Evolutionary conservation across 495 filamentous ascomycete species (phyloP).

Genomic region (Podospora anserina): DNA sequence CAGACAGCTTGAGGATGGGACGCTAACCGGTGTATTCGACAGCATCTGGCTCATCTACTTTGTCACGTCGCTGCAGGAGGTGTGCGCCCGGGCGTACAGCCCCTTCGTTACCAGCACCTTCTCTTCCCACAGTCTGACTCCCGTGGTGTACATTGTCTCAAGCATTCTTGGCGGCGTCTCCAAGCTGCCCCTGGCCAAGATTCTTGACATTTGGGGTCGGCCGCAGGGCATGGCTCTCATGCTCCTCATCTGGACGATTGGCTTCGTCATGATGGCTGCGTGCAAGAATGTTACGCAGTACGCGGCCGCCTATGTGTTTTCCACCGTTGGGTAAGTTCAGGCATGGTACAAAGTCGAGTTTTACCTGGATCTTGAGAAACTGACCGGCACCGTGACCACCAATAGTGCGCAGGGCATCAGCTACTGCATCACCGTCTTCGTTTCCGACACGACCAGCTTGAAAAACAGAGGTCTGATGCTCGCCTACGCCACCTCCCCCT

Average conservation of each 20-base stretch:
- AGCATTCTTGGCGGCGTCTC: slow-evolving; percentile 59
- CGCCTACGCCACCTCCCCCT: slow-evolving; percentile 59
- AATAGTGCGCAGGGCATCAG: slow-evolving; percentile 50
- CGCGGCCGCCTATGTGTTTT: slow-evolving; percentile 52
- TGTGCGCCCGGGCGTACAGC: slow-evolving; percentile 38
- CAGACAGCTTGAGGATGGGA: neutral
- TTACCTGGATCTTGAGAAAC: neutral
- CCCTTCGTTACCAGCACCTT: slow-evolving; percentile 51
- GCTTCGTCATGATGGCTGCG: slow-evolving; percentile 49
- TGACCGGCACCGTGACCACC: neutral
- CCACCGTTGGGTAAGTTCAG: slow-evolving; percentile 36
- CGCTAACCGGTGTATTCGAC: neutral
- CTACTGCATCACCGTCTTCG: slow-evolving; percentile 57
- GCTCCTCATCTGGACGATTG: slow-evolving; percentile 31
- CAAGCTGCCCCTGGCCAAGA: slow-evolving; percentile 61
- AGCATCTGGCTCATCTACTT: slow-evolving; percentile 56
- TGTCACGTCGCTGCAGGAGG: slow-evolving; percentile 47
- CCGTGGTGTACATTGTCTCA: slow-evolving; percentile 49
- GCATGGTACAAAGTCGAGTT: neutral
- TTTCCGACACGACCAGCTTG: slow-evolving; percentile 61
- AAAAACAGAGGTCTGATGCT: slow-evolving; percentile 60
- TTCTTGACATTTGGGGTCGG: slow-evolving; percentile 63
- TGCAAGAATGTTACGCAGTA: slow-evolving; percentile 47
- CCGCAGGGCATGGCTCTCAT: slow-evolving; percentile 37
- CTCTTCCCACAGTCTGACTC: slow-evolving; percentile 46